phyloP scores from a whole-genome alignment of 2,329 filamentous ascomycete genomes.

The Parastagonospora nodorum region DNA sequence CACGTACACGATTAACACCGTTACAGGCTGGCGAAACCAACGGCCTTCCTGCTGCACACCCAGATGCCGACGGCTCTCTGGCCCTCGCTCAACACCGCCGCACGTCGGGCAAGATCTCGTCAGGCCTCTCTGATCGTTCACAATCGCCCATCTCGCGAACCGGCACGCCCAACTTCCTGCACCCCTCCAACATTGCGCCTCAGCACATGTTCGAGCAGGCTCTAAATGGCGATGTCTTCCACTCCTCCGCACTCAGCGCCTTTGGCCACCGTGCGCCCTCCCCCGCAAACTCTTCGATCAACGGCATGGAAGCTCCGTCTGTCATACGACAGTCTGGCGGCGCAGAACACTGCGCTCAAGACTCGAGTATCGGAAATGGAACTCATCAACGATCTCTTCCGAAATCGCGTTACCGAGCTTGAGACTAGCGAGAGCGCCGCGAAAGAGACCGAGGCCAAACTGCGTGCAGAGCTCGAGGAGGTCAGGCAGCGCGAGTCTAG shows the following conservation, averaged over 20 bases:
- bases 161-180: slow-evolving; percentile 74
- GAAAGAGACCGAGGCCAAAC: slow-evolving; percentile 60
- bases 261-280: slow-evolving; percentile 55
- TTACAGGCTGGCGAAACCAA: slow-evolving; percentile 50
- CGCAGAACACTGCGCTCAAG: slow-evolving; percentile 84
- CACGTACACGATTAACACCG: slow-evolving; percentile 6
- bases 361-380: slow-evolving; percentile 95
- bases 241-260: slow-evolving; percentile 55
- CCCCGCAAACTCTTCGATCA: slow-evolving; percentile 62
- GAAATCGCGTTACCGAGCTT: slow-evolving; percentile 70
- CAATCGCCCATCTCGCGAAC: slow-evolving; percentile 81
- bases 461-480: slow-evolving; percentile 70
- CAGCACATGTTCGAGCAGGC: slow-evolving; percentile 80
- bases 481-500: slow-evolving; percentile 78
- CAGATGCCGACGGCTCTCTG: slow-evolving; percentile 62
- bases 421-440: slow-evolving; percentile 75
- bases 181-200: slow-evolving; percentile 68
- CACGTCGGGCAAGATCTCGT: slow-evolving; percentile 72
- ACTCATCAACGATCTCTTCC: slow-evolving; percentile 80
- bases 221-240: slow-evolving; percentile 69
- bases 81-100: slow-evolving; percentile 65
- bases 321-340: slow-evolving; percentile 78
- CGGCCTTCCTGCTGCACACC: slow-evolving; percentile 61
- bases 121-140: slow-evolving; percentile 74
- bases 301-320: slow-evolving; percentile 71